These are phyloP conservation scores for Penicillium palitans DNA, from an alignment of 2,329 filamentous ascomycete species.

Conservation along the genomic window DNA sequence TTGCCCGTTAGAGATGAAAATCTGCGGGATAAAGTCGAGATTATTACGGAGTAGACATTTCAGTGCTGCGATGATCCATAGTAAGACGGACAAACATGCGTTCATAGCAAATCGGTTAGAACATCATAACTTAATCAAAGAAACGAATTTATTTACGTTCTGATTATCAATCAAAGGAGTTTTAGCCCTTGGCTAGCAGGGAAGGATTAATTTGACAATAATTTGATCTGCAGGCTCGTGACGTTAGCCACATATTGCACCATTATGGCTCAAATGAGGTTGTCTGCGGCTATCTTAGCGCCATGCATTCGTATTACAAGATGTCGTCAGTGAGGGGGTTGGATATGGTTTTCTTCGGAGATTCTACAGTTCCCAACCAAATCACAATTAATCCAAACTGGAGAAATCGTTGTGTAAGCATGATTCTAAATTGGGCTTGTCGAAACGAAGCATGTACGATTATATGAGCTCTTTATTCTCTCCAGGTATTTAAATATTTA, in stretches of 20 bases:
- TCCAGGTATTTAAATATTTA: neutral
- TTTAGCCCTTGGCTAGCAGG: too few relatives aligned
- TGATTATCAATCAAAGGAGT: too few relatives aligned
- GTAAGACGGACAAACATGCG: too few relatives aligned
- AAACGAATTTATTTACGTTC: neutral
- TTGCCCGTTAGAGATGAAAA: conserved; percentile 17
- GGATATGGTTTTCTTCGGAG: neutral
- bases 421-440: neutral
- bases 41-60: neutral
- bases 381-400: too few relatives aligned
- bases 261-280: neutral
- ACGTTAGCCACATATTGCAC: neutral
- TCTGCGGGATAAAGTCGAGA: neutral
- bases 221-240: neutral
- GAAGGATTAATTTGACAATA: neutral
- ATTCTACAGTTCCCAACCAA: too few relatives aligned
- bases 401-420: neutral
- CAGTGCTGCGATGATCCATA: neutral
- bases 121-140: neutral
- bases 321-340: neutral
- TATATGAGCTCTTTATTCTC: neutral
- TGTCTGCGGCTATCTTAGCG: neutral
- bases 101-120: neutral
- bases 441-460: neutral
- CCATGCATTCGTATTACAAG: neutral